These are phyloP conservation scores for Coccomyxa sp. DNA, from an alignment of 139 green algal species.

Conservation along the genomic window DNA sequence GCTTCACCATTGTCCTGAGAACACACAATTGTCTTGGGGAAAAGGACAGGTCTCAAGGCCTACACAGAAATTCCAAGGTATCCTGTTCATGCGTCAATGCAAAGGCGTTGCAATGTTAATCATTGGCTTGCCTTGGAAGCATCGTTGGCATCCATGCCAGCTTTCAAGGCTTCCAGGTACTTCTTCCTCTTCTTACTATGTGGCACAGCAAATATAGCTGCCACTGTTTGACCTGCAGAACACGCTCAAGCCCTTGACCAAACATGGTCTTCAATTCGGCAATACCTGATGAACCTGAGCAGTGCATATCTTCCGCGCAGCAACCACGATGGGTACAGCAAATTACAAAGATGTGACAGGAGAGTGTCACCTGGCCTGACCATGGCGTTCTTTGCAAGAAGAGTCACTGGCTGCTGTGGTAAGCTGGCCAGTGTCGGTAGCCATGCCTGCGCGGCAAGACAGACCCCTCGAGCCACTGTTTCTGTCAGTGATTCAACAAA, in stretches of 20 bases:
- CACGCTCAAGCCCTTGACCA: neutral
- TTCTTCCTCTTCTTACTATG: conserved; percentile 41
- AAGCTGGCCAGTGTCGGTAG: conserved; percentile 8
- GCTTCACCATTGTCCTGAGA: conserved; percentile 3
- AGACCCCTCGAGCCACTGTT: no score
- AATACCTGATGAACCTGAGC: neutral
- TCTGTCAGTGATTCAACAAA: no score
- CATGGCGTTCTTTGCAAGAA: conserved; percentile 1
- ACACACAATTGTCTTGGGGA: no score
- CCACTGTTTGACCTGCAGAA: conserved; percentile 37
- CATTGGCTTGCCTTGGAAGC: neutral
- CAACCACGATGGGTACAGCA: neutral
- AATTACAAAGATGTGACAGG: neutral
- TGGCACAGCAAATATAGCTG: conserved; percentile 43
- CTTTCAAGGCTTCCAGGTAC: neutral
- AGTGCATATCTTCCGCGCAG: neutral
- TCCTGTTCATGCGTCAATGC: no score
- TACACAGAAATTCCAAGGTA: no score
- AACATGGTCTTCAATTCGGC: neutral
- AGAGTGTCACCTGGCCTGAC: neutral
- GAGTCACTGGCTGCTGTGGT: conserved; percentile 8
- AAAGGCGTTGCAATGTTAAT: no score
- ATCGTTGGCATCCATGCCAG: neutral
- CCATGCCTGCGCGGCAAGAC: neutral
- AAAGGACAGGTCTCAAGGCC: no score